phyloP scores from a whole-genome alignment of 345 rosid species.

The Toxicodendron radicans region DNA sequence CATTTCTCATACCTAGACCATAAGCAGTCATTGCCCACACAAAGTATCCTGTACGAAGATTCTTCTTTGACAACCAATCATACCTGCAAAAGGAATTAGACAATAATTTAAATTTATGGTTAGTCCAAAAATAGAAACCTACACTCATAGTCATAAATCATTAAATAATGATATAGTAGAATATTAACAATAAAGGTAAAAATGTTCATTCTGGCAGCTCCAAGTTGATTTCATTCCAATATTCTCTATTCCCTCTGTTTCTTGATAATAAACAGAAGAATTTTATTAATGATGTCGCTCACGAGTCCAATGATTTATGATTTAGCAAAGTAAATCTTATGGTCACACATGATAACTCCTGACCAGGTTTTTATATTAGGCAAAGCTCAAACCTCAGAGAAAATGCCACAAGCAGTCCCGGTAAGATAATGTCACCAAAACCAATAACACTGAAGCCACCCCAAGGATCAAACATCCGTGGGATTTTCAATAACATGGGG shows the following conservation, averaged over 20 bases:
- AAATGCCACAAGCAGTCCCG: slow-evolving; percentile 90
- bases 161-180: background rate
- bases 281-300: background rate
- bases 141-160: background rate
- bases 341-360: background rate
- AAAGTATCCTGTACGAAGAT: slow-evolving; percentile 76
- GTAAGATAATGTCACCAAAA: slow-evolving; percentile 95
- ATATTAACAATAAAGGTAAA: background rate
- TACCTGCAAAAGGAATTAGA: slow-evolving; percentile 50
- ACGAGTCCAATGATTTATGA: background rate
- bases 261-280: too few relatives aligned
- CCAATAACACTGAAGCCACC: slow-evolving; percentile 98
- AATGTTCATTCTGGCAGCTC: background rate
- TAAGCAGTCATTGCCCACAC: slow-evolving; percentile 90
- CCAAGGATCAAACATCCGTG: slow-evolving; percentile 99
- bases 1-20: slow-evolving; percentile 67
- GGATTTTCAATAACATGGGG: slow-evolving; percentile 94
- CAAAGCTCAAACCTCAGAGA: slow-evolving; percentile 64
- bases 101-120: background rate
- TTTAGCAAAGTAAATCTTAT: background rate
- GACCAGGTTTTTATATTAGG: too few relatives aligned
- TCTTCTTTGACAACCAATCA: slow-evolving; percentile 87
- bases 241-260: too few relatives aligned
- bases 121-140: background rate
- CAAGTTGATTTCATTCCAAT: slow-evolving; percentile 1